Conservation (phyloP, 495 filamentous ascomycete genomes). For the Bryoglossum gracile region DNA sequence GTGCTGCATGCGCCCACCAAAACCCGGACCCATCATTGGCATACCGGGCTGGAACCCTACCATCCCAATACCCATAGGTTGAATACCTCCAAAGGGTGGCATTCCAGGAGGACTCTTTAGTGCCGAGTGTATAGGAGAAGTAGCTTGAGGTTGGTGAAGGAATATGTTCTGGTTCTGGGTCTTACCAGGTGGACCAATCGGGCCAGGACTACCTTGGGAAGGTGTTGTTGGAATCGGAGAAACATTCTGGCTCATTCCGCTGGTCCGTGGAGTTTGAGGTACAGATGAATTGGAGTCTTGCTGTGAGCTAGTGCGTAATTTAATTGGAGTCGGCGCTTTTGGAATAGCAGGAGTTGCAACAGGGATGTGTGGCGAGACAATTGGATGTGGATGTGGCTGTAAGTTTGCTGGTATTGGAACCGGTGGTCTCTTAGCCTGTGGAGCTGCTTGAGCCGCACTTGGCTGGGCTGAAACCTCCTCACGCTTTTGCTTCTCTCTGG, state of each 20-base stretch:
- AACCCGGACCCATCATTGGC: slow-evolving; percentile 31
- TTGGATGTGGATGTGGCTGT: slow-evolving; percentile 31
- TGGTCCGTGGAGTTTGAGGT: slow-evolving; percentile 52
- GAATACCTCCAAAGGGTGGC: slow-evolving; percentile 21
- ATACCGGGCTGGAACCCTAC: slow-evolving; percentile 1
- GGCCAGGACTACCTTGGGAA: slow-evolving; percentile 49
- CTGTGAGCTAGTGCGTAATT: slow-evolving; percentile 72
- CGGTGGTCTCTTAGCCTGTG: slow-evolving; percentile 44
- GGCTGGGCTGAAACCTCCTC: slow-evolving; percentile 35
- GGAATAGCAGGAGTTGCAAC: slow-evolving; percentile 75
- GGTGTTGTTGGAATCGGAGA: slow-evolving; percentile 55
- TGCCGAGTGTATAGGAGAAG: slow-evolving; percentile 33
- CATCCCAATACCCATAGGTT: background rate
- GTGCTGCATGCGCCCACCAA: slow-evolving; percentile 40
- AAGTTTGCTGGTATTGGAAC: slow-evolving; percentile 47
- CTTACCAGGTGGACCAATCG: slow-evolving; percentile 42
- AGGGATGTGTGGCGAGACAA: slow-evolving; percentile 70
- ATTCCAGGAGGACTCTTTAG: slow-evolving; percentile 42
- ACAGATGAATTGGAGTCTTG: slow-evolving; percentile 69
- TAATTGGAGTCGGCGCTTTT: slow-evolving; percentile 73
- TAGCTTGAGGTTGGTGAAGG: slow-evolving; percentile 35
- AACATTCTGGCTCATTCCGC: slow-evolving; percentile 52
- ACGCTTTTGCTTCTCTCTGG: slow-evolving; percentile 43
- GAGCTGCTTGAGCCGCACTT: slow-evolving; percentile 23
- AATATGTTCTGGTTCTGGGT: slow-evolving; percentile 28